Percentiles rank a stretch among this genome's conserved stretches.
These are phyloP conservation scores for Euphorbia pulcherrima DNA, from an alignment of 345 rosid genomes.

Conservation along the genomic window DNA sequence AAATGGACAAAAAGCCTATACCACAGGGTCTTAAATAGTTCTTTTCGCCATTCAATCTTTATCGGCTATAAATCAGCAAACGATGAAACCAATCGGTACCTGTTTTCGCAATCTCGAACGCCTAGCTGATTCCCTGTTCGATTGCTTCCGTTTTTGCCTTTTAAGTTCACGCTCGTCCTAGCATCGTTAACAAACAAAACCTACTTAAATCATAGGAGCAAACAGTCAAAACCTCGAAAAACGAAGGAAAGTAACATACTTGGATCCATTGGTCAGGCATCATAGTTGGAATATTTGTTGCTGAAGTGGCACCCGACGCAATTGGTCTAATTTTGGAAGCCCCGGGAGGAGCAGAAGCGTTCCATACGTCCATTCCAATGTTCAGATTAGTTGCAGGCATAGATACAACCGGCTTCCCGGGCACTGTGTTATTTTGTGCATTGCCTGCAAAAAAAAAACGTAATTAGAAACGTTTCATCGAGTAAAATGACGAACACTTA, in stretches of 20 bases:
- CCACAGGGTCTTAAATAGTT: too few relatives aligned
- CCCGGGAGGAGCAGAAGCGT: constrained; percentile 50
- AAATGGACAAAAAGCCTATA: too few relatives aligned
- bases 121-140: constrained; percentile 95
- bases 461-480: constrained; percentile 14
- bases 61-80: background rate
- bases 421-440: constrained; percentile 49
- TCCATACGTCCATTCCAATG: constrained; percentile 94
- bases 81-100: constrained; percentile 33
- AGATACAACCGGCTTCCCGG: constrained; percentile 59
- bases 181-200: background rate
- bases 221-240: background rate
- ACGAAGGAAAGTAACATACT: constrained; percentile 32
- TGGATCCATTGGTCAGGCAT: constrained; percentile 64
- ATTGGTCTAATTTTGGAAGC: constrained; percentile 53
- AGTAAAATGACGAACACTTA: constrained; percentile 5
- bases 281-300: constrained; percentile 38
- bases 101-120: constrained; percentile 96
- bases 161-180: constrained; percentile 94
- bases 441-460: constrained; percentile 45
- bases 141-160: constrained; percentile 93
- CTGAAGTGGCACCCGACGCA: constrained; percentile 36
- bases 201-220: background rate
- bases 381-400: constrained; percentile 70
- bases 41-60: too few relatives aligned